phyloP scores from a whole-genome alignment of 1,284 basidiomycete genomes.

The Cerrena zonata region DNA sequence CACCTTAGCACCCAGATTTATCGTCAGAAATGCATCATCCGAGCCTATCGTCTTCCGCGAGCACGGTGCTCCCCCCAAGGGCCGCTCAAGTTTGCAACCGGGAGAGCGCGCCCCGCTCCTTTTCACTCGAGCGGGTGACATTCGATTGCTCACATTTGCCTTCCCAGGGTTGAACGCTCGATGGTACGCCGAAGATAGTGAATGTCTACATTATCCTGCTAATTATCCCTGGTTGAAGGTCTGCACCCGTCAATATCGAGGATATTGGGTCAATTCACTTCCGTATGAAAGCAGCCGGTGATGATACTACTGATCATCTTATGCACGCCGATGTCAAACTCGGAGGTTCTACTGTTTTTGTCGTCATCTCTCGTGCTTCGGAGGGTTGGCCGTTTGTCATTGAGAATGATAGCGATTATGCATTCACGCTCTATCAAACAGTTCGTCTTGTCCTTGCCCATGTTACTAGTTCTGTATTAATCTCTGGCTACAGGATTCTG shows the following conservation, averaged over 20 bases:
- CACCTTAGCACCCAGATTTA: slow-evolving; percentile 85
- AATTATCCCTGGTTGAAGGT: slow-evolving; percentile 58
- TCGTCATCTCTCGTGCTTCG: slow-evolving; percentile 65
- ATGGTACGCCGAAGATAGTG: slow-evolving; percentile 55
- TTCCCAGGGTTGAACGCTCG: slow-evolving; percentile 79
- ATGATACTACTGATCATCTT: slow-evolving; percentile 47
- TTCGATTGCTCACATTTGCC: slow-evolving; percentile 77
- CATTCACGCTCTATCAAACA: slow-evolving; percentile 71
- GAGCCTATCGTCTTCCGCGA: slow-evolving; percentile 79
- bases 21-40: slow-evolving; percentile 79
- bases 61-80: slow-evolving; percentile 68
- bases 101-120: slow-evolving; percentile 71
- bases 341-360: slow-evolving; percentile 85
- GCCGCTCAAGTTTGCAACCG: slow-evolving; percentile 62
- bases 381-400: slow-evolving; percentile 87
- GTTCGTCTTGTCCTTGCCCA: slow-evolving; percentile 36
- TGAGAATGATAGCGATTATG: slow-evolving; percentile 82
- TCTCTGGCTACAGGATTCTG: slow-evolving; percentile 40
- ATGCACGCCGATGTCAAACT: slow-evolving; percentile 82
- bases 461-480: slow-evolving; percentile 3
- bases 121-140: slow-evolving; percentile 59
- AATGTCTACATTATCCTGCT: not conserved
- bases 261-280: slow-evolving; percentile 86
- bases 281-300: slow-evolving; percentile 48
- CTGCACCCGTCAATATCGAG: slow-evolving; percentile 85